Conservation (phyloP, 2,329 filamentous ascomycete genomes). For the Sporothrix humicola region DNA sequence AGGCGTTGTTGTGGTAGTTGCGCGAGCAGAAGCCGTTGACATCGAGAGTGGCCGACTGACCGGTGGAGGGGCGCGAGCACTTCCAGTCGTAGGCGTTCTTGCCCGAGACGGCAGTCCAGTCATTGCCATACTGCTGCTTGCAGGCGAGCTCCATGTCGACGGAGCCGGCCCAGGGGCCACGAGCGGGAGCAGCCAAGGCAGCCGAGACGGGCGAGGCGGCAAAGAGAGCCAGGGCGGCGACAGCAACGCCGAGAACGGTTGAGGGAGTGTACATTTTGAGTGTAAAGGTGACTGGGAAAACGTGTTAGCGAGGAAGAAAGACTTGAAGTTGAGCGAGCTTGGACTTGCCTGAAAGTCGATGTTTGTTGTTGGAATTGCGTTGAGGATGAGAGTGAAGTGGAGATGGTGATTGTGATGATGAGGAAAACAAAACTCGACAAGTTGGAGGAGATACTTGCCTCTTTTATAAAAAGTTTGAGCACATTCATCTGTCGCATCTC, state of each 20-base stretch:
- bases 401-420: neutral
- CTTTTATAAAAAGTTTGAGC: neutral
- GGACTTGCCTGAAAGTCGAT: too few relatives aligned
- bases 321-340: too few relatives aligned
- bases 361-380: neutral
- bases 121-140: slow-evolving; percentile 11
- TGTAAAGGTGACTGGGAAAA: neutral
- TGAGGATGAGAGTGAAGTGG: neutral
- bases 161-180: slow-evolving; percentile 4
- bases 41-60: neutral
- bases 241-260: neutral
- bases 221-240: neutral
- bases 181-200: neutral
- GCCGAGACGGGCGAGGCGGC: slow-evolving; percentile 3
- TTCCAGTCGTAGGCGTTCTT: slow-evolving; percentile 2
- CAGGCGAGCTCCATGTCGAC: neutral
- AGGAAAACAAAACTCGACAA: neutral
- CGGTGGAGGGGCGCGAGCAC: slow-evolving; percentile 9
- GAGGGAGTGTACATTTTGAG: neutral
- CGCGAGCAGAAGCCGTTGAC: slow-evolving; percentile 3
- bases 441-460: neutral
- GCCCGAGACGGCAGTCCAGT: slow-evolving; percentile 9
- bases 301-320: neutral
- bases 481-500: neutral
- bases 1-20: slow-evolving; percentile 1